Evolutionary conservation across 108 stramenopile genomes (phyloP), one percentile per base, ranked within the genome.

Genomic region (Skeletonema menzelii): DNA sequence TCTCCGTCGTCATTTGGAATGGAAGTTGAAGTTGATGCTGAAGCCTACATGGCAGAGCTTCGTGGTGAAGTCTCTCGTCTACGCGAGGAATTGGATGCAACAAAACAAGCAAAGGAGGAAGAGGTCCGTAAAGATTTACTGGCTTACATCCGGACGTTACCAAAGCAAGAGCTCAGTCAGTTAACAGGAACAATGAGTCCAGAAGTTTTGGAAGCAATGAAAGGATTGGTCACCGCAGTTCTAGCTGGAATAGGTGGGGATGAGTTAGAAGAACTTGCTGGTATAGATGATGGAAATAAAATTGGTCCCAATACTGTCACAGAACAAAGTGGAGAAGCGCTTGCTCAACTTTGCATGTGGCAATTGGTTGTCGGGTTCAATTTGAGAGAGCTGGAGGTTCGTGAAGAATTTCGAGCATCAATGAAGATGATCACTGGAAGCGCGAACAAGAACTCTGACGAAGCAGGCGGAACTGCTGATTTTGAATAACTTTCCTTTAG

Each of bases 271-370:
- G 20, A 84, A 89, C 1, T 80, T 84, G 62, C 86, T 56, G 62
- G 62, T 35, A n/a, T 27, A 26, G 56, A 57, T 19, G 85, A 81
- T 55, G 82, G 79, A 31, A 78, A 60, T 57, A 83, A 86, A 53
- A 88, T 94, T 59, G 82, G 79, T 17, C 84, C 91, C 24, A 79
- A 89, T 57, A 95, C 95, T 5, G 81, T 96, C 5, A 95, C 95
- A 5, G 96, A 98, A 67, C 96, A 97, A 70, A 93, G 90, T 53
- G 90, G 94, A 4, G 90, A 90, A 66, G 90, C 93, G 42, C 90
- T 98, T 90, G 96, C 96, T 8, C 96, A 97, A 75, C 76, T 98
- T n/a, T 97, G 96, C 74, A 97, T 98, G 97, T 98, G 97, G 97
- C 97, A 98, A 79, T 87, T 98, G 31, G 96, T 90, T 11, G 90